Evolutionary conservation across 1,139 yeast species (phyloP).

Genomic region (Suhomyces bolitotheri): DNA sequence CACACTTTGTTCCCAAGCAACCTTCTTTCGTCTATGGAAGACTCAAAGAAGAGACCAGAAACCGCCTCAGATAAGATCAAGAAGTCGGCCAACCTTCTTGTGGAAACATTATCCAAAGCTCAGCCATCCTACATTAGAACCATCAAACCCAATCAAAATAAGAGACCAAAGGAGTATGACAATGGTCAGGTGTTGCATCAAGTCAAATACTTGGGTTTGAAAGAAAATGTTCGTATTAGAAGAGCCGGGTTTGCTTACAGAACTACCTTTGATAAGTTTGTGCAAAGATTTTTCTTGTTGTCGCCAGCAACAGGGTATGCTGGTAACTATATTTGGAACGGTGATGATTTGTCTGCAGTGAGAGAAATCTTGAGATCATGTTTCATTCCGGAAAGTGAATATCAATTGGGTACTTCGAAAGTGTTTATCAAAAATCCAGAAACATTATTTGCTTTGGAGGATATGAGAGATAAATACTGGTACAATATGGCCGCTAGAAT

Average conservation of each 20-base stretch:
- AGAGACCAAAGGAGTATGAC: constrained; percentile 88
- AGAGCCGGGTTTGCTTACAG: constrained; percentile 99
- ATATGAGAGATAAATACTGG: constrained; percentile 97
- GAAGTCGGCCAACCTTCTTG: constrained; percentile 85
- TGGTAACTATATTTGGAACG: constrained; percentile 95
- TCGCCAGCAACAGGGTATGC: constrained; percentile 94
- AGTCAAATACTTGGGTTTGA: constrained; percentile 91
- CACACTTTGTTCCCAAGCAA: constrained; percentile 71
- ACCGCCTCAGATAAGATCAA: constrained; percentile 98
- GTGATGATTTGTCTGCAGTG: constrained; percentile 82
- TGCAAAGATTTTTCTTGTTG: constrained; percentile 88
- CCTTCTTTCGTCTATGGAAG: constrained; percentile 57
- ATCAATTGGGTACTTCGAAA: constrained; percentile 91
- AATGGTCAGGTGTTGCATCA: constrained; percentile 90
- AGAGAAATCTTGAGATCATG: constrained; percentile 76
- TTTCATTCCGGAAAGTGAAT: constrained; percentile 77
- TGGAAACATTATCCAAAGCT: constrained; percentile 83
- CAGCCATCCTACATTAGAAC: constrained; percentile 97
- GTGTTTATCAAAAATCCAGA: constrained; percentile 97
- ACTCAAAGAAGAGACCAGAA: constrained; percentile 83
- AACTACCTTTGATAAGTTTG: constrained; percentile 95
- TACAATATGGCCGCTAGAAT: constrained; percentile 97
- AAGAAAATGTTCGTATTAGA: constrained; percentile 95
- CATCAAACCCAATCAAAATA: constrained; percentile 93
- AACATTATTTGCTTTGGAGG: constrained; percentile 91